Base-by-base conservation (phyloP, 306 rosid species). In the Astragalus glycyphyllos region DNA sequence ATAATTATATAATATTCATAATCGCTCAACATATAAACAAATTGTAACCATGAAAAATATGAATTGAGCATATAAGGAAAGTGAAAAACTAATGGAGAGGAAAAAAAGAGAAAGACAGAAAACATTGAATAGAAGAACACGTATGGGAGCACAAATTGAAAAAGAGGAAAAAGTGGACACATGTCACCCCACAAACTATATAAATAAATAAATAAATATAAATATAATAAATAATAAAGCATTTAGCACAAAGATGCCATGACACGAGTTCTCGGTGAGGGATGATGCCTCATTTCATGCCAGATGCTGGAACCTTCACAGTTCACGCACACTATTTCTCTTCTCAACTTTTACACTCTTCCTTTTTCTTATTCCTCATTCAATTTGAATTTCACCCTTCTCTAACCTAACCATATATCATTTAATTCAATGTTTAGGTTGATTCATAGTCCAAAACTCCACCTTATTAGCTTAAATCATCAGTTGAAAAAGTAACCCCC, bases 201-300 rank as follows among this genome's bases (percentile, higher is more conserved):
- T 1, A 40, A 40, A 40, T 40, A 40, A 6, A 40, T 40, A 40
- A 40, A 37, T 37, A 37, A 37, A 7, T 0, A 15, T 0, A 13
- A 2, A 49, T 10, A 49, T 14, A 50, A 49, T 49, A 34, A 34
- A 35, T 12, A 65, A 42, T 26, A 53, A 11, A 40, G 31, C 66
- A 45, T 6, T 6, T 5, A 37, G 8, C 17, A 1, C 13, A 62
- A 38, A 74, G 67, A 70, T 54, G 61, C 35, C 68, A 70, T 48
- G 66, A 68, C 73, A 65, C 73, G 58, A 31, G 69, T 74, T 3
- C 51, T 73, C 71, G 57, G 47, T 65, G 51, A 23, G n/a, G n/a
- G n/a, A n/a, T n/a, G n/a, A n/a, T n/a, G 11, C n/a, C 31, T 9
- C 53, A 35, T 55, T 63, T 20, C 76, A 34, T 44, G 69, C 61